Percentiles rank a stretch among this genome's conserved stretches.
Conservation (phyloP, 768 basidiomycete species). For the Cubamyces lactineus region DNA sequence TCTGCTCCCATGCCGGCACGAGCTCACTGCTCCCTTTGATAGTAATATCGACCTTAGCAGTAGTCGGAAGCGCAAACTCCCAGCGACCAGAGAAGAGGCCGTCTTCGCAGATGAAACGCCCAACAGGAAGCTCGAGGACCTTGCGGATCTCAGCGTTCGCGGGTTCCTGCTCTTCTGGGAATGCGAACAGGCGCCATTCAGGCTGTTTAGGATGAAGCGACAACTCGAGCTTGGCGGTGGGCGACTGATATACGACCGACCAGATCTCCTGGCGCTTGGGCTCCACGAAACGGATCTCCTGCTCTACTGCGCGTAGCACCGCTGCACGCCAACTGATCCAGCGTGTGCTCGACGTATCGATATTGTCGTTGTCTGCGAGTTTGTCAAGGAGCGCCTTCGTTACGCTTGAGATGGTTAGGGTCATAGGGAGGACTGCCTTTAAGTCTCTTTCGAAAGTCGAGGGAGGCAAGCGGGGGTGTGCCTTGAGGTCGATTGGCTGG, state of each 20-base stretch:
- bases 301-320: constrained; percentile 57
- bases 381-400: constrained; percentile 54
- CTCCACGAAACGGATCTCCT: constrained; percentile 80
- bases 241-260: constrained; percentile 78
- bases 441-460: constrained; percentile 74
- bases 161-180: constrained; percentile 65
- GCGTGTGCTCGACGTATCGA: constrained; percentile 52
- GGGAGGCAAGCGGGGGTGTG: constrained; percentile 67
- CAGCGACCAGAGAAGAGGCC: constrained; percentile 71
- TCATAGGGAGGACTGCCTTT: constrained; percentile 88
- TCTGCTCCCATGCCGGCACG: constrained; percentile 84
- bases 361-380: constrained; percentile 45
- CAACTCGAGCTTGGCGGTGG: constrained; percentile 72
- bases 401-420: constrained; percentile 59
- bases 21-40: constrained; percentile 63
- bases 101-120: constrained; percentile 61
- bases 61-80: constrained; percentile 77
- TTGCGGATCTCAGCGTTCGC: constrained; percentile 81
- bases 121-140: constrained; percentile 71
- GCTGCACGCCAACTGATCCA: constrained; percentile 76
- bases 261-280: constrained; percentile 89
- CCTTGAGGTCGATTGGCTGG: constrained; percentile 51
- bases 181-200: constrained; percentile 86
- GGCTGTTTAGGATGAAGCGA: constrained; percentile 74
- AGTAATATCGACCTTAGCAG: constrained; percentile 56